Evolutionary conservation across 306 rosid genomes (phyloP), one percentile per base, ranked within the genome.

Genomic region (Acacia confusa): DNA sequence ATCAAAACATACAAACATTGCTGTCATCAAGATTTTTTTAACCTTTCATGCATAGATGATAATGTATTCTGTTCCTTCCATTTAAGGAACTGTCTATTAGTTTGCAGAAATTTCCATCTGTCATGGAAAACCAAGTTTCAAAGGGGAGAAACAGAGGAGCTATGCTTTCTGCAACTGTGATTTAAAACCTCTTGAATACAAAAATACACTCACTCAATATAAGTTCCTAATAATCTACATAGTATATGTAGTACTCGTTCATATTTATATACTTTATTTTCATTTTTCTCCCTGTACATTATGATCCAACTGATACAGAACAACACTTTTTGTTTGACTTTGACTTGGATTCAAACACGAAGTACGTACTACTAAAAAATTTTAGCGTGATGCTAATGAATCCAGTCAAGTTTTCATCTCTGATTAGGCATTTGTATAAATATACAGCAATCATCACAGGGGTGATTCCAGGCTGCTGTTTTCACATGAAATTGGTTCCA

Each of bases 321-420:
- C 63, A 43, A 40, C 4, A 43, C 16, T 28, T 28, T 28, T 13
- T 63, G 32, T 43, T 40, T 40, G 55, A 24, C 32, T 4, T 22
- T 10, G n/a, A 36, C 73, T 17, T 15, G 47, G 22, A 15, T 38
- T n/a, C n/a, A n/a, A n/a, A n/a, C n/a, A n/a, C n/a, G n/a, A n/a
- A n/a, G n/a, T n/a, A n/a, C n/a, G n/a, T n/a, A n/a, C n/a, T n/a
- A n/a, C 28, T 27, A 1, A 27, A 27, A 27, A 27, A 67, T 41
- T 79, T 60, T 76, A 65, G 55, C 57, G 24, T 55, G 67, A 43
- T 70, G 57, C 75, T 76, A 36, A 81, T 68, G 64, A 74, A 80
- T 48, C 72, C 68, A 74, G 30, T 60, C 50, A 57, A 60, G 45
- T 57, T 72, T 80, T 68, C 79, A 60, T n/a, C 70, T 50, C 65